A percentile compares a stretch with the other conserved stretches of the same genome.
Evolutionary conservation across 805 yeast species (phyloP).

Genomic region (Pichia californica): DNA sequence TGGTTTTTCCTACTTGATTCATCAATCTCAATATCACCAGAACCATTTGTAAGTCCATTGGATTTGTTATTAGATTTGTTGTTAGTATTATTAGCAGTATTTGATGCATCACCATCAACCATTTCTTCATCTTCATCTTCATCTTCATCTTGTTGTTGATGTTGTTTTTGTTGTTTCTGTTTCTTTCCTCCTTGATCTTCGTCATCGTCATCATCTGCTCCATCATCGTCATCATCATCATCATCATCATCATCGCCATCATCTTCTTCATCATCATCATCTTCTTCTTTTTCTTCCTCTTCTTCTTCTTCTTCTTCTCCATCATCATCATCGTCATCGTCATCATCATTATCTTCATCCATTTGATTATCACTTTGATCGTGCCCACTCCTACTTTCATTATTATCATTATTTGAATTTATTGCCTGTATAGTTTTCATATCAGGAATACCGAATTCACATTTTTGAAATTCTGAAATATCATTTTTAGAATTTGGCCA

Average conservation of each 20-base stretch:
- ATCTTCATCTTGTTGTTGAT: no score
- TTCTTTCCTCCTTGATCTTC: no score
- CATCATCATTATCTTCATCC: constrained; percentile 17
- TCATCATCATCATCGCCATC: constrained; percentile 11
- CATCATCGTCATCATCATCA: no score
- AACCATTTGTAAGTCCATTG: neutral
- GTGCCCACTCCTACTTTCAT: neutral
- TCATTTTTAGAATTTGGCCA: constrained; percentile 61
- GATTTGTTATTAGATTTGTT: no score
- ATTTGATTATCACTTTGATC: constrained; percentile 9
- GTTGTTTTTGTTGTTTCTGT: no score
- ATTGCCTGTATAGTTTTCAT: constrained; percentile 25
- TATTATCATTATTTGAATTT: constrained; percentile 9
- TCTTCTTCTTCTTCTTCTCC: constrained; percentile 15
- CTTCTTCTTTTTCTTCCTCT: constrained; percentile 11
- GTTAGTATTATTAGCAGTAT: no score
- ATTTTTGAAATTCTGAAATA: constrained; percentile 51
- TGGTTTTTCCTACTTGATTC: constrained; percentile 8
- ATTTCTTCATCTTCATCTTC: constrained; percentile 2
- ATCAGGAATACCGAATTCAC: constrained; percentile 55
- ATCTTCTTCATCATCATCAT: constrained; percentile 10
- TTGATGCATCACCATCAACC: no score
- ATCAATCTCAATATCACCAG: no score
- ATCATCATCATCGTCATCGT: constrained; percentile 15
- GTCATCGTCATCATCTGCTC: no score